A percentile compares a stretch with the other conserved stretches of the same genome.
Conservation (phyloP, 2,329 filamentous ascomycete genomes). For the Colletotrichum australisinense region DNA sequence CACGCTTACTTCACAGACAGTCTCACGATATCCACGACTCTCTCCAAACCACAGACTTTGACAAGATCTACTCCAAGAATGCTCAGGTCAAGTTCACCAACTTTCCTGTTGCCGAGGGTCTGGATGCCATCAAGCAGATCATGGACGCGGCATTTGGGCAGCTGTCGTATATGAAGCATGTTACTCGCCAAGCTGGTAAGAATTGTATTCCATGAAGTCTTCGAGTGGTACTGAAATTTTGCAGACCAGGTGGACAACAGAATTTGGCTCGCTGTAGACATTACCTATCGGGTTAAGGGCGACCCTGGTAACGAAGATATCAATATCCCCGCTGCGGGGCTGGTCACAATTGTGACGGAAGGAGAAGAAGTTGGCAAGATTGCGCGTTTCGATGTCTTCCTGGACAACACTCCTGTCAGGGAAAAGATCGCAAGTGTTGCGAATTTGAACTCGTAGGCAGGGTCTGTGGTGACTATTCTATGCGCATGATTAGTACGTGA, state of each 20-base stretch:
- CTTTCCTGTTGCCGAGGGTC: background rate
- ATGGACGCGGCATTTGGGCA: background rate
- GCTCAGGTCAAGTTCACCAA: conserved; percentile 10
- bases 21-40: background rate
- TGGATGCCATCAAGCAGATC: background rate
- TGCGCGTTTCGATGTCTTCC: conserved; percentile 2
- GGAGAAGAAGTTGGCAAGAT: conserved; percentile 17
- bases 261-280: background rate
- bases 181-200: background rate
- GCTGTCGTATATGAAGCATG: conserved; percentile 21
- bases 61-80: background rate
- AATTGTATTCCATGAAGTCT: accelerated
- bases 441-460: background rate
- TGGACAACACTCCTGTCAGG: background rate
- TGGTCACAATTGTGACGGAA: background rate
- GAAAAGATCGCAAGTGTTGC: conserved; percentile 4
- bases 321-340: background rate
- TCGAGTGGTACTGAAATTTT: background rate
- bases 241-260: conserved; percentile 9
- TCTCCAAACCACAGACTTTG: background rate
- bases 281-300: conserved; percentile 5
- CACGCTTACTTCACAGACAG: background rate
- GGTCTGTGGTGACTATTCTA: too few relatives aligned
- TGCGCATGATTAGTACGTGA: too few relatives aligned
- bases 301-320: background rate